phyloP scores from a whole-genome alignment of 2,329 filamentous ascomycete species.

The Monilinia vaccinii-corymbosi region DNA sequence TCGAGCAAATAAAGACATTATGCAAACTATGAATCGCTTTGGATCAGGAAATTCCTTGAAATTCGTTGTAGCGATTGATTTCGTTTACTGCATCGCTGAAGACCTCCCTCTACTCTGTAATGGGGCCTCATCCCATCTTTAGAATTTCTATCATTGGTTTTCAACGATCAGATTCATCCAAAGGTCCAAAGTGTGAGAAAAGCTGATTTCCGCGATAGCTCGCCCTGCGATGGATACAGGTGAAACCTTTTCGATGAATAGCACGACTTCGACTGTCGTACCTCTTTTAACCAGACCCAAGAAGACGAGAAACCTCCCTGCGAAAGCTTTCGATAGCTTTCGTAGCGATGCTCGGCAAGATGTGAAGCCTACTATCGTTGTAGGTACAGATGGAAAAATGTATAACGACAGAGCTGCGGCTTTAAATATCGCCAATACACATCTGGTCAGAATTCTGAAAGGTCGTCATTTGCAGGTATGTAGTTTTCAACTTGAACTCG shows the following conservation, averaged over 20 bases:
- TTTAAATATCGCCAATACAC: slow-evolving; percentile 59
- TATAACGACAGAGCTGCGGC: slow-evolving; percentile 57
- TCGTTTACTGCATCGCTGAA: too few species aligned
- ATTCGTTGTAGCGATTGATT: too few species aligned
- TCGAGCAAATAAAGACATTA: not conserved
- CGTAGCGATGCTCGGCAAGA: slow-evolving; percentile 16
- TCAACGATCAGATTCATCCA: not conserved
- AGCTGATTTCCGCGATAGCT: not conserved
- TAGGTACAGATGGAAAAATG: slow-evolving; percentile 28
- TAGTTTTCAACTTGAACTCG: not conserved
- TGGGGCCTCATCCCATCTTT: not conserved
- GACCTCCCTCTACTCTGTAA: too few species aligned
- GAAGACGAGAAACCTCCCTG: slow-evolving; percentile 13
- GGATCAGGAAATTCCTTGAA: too few species aligned
- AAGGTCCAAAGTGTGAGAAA: not conserved
- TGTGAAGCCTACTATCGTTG: slow-evolving; percentile 11
- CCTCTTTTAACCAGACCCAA: slow-evolving; percentile 21
- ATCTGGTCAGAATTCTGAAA: slow-evolving; percentile 68
- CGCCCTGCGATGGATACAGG: slow-evolving; percentile 12
- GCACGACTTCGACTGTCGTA: slow-evolving; percentile 21
- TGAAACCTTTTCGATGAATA: slow-evolving; percentile 20
- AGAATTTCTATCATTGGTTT: not conserved
- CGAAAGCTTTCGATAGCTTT: slow-evolving; percentile 25
- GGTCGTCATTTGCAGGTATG: slow-evolving; percentile 56
- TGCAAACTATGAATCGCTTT: too few species aligned